Evolutionary conservation across 2,329 filamentous ascomycete genomes (phyloP).

Genomic region (Sarocladiaceae sp.): DNA sequence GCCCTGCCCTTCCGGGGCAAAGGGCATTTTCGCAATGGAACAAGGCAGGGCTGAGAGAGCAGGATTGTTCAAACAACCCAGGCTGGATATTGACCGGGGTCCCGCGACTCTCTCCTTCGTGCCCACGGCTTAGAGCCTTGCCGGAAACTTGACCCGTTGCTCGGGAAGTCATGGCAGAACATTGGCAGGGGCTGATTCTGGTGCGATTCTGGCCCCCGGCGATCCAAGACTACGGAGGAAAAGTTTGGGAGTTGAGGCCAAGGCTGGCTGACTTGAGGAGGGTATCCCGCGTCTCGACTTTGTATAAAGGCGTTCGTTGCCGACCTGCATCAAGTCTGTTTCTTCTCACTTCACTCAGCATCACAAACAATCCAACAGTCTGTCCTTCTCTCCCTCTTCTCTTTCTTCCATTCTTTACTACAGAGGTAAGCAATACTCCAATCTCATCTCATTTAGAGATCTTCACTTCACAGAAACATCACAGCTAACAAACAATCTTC

Average conservation of each 20-base stretch:
- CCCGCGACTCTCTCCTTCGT: not conserved
- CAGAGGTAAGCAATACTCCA: constrained; percentile 2
- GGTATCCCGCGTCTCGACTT: not conserved
- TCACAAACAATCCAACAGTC: constrained; percentile 8
- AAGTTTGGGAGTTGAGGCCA: not conserved
- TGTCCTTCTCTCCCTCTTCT: constrained; percentile 2
- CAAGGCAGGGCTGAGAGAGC: not conserved
- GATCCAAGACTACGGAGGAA: not conserved
- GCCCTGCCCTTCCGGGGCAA: not conserved
- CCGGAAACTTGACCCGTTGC: not conserved
- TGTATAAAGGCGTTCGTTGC: constrained; percentile 5
- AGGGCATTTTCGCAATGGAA: not conserved
- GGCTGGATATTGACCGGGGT: no score
- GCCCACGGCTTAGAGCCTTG: not conserved
- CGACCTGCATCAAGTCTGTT: constrained; percentile 9
- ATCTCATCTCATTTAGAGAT: not conserved
- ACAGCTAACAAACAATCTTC: not conserved
- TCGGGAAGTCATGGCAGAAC: not conserved
- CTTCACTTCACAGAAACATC: constrained; percentile 1
- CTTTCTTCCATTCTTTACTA: not conserved
- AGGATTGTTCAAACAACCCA: no score
- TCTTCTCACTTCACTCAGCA: constrained; percentile 1
- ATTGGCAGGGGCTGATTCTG: constrained; percentile 4
- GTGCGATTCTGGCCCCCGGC: not conserved
- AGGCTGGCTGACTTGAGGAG: not conserved